These are phyloP conservation scores for Cyclotella atomus DNA, from an alignment of 108 stramenopile species.

Conservation along the genomic window DNA sequence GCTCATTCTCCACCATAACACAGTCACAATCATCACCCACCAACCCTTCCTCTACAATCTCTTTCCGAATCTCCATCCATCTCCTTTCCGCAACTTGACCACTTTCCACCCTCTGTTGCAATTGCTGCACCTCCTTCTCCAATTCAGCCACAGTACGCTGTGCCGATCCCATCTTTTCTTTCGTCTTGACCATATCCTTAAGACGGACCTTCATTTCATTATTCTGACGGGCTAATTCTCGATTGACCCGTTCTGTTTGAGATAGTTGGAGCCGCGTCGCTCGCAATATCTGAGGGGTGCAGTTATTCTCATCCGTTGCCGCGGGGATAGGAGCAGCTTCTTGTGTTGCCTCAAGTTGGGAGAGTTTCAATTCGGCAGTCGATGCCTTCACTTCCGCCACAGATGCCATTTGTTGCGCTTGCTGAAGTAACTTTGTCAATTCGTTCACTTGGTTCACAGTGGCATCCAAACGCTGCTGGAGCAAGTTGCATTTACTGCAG, in stretches of 20 bases:
- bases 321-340: background rate
- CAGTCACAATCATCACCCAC: slow-evolving; percentile 12
- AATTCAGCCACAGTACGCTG: slow-evolving; percentile 45
- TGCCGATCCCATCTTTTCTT: slow-evolving; percentile 54
- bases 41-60: slow-evolving; percentile 42
- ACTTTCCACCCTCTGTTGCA: slow-evolving; percentile 36
- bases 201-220: slow-evolving; percentile 50
- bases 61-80: slow-evolving; percentile 63
- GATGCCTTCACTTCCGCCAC: slow-evolving; percentile 15
- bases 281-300: slow-evolving; percentile 16
- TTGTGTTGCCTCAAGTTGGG: background rate
- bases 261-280: slow-evolving; percentile 65
- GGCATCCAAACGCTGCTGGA: slow-evolving; percentile 37
- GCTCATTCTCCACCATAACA: background rate
- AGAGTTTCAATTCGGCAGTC: slow-evolving; percentile 14
- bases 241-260: slow-evolving; percentile 76
- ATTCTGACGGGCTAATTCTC: slow-evolving; percentile 59
- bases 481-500: slow-evolving; percentile 27
- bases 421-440: slow-evolving; percentile 21
- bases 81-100: slow-evolving; percentile 39
- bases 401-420: slow-evolving; percentile 23
- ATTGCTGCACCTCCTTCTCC: slow-evolving; percentile 50
- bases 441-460: slow-evolving; percentile 35
- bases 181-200: slow-evolving; percentile 49
- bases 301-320: slow-evolving; percentile 6